Conservation (phyloP, 805 yeast species). For the Candida adriatica region DNA sequence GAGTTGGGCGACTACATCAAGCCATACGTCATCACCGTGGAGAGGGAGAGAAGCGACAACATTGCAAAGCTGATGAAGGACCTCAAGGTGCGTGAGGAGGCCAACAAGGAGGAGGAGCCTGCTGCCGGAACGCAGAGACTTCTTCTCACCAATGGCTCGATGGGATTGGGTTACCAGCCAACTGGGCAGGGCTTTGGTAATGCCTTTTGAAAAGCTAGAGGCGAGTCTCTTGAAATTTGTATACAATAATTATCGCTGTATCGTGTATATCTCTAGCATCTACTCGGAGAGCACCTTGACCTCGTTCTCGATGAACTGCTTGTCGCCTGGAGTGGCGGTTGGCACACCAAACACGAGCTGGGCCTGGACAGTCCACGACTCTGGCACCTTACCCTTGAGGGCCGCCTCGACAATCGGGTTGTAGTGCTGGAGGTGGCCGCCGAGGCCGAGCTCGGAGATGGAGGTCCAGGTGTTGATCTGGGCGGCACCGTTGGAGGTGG, state of each 20-base stretch:
- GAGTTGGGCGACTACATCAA: conserved; percentile 76
- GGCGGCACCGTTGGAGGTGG: conserved; percentile 42
- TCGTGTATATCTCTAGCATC: too few relatives aligned
- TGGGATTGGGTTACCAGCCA: conserved; percentile 55
- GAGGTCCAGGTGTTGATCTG: conserved; percentile 46
- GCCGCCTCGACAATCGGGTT: conserved; percentile 37
- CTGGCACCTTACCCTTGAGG: conserved; percentile 35
- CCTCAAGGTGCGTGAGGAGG: conserved; percentile 60
- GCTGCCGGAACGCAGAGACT: conserved; percentile 60
- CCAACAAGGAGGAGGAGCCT: conserved; percentile 42
- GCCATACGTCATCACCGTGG: conserved; percentile 84
- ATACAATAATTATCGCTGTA: too few relatives aligned
- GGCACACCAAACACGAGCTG: conserved; percentile 47
- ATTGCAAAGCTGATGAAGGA: conserved; percentile 62
- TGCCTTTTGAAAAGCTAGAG: conserved; percentile 31
- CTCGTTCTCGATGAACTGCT: conserved; percentile 35
- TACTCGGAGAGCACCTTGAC: conserved; percentile 25
- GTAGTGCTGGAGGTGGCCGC: conserved; percentile 49
- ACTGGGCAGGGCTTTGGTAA: conserved; percentile 72
- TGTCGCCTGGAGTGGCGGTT: conserved; percentile 30
- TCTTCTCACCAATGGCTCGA: conserved; percentile 77
- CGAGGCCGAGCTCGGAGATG: conserved; percentile 36
- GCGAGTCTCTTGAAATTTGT: too few relatives aligned
- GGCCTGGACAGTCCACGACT: conserved; percentile 37
- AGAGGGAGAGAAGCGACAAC: conserved; percentile 69